Base-by-base conservation (phyloP, 2,329 filamentous ascomycete genomes). In the Bertia moriformis region DNA sequence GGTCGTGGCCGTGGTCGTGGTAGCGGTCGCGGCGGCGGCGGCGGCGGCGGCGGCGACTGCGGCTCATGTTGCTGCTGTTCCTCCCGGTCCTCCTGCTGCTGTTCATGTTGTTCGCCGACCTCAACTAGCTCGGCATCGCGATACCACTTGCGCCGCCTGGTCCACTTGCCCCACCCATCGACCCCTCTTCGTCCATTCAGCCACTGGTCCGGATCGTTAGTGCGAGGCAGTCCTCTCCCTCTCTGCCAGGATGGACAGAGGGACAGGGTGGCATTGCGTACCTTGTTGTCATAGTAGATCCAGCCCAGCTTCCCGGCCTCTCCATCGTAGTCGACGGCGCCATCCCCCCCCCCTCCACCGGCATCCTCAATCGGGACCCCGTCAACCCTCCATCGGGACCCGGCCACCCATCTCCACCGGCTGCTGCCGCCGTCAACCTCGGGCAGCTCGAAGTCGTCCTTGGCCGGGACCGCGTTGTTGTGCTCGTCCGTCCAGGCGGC, bases 401-500 rank as follows among this genome's bases (percentile, higher is more conserved):
- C 78, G n/a, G 80, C 71, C 0, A 85, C 86, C 91, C 91, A 98
- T 42, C 81, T 58, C 72, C 72, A 77, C 18, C 60, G 57, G 12
- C 60, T 61, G 41, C 67, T 70, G 10, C 68, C 67, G 40, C 78
- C 71, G 45, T 76, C 73, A 0, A 77, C 72, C 40, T 73, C 70
- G 3, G 73, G 72, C 14, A 78, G 58, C 49, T 75, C 71, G 45
- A 77, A 77, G 35, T 72, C 71, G 33, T 91, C 83, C 46, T 81
- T 87, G 1, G 78, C 61, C 1, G 85, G 78, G 3, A 85, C 81
- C 0, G 78, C 54, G 44, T 94, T 94, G 40, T 93, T 73, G 54
- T 95, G 87, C 58, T 98, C 91, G 56, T 98, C 91, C 1, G 91
- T 95, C 89, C 91, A 98, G 0, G 88, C 71, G 1, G 81, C 72